Evolutionary conservation across 371 early-diverging fungal species (phyloP).

Genomic region (Lichtheimia ramosa): DNA sequence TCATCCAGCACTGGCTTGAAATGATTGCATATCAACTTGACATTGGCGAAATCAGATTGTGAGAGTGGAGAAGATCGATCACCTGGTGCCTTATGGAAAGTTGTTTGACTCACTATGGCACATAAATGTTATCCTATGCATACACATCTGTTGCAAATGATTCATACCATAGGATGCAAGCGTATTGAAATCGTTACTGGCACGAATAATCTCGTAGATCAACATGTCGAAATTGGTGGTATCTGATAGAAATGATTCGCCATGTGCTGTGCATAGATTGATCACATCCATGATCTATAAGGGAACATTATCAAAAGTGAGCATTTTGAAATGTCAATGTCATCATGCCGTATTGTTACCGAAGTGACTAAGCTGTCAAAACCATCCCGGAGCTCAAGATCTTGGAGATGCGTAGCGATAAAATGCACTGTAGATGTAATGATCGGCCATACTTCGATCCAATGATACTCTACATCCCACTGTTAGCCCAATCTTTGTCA

Average conservation of each 20-base stretch:
- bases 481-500: too few relatives aligned
- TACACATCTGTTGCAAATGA: conserved; percentile 9
- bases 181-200: conserved; percentile 36
- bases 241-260: conserved; percentile 54
- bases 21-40: conserved; percentile 38
- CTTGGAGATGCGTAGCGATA: conserved; percentile 34
- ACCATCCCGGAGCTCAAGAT: conserved; percentile 24
- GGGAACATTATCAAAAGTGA: neutral
- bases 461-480: conserved; percentile 44
- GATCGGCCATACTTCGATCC: conserved; percentile 54
- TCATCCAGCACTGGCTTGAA: conserved; percentile 44
- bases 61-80: conserved; percentile 28
- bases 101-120: conserved; percentile 12
- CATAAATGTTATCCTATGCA: conserved; percentile 18
- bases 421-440: conserved; percentile 46
- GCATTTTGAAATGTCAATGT: neutral
- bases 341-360: conserved; percentile 19
- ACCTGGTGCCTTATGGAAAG: conserved; percentile 15
- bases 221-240: conserved; percentile 51
- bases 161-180: conserved; percentile 44
- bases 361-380: conserved; percentile 36
- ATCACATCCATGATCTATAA: conserved; percentile 45
- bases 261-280: conserved; percentile 52
- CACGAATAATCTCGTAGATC: conserved; percentile 58
- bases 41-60: conserved; percentile 26